These are phyloP conservation scores for Sorghum bicolor DNA, from an alignment of 176 grass and related monocot species.

Conservation along the genomic window Sorghum_bicolor_NCBIv3 NC_012870.2:7581001-7581500, in stretches of 20 bases:
- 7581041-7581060: not conserved
- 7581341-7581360: constrained; percentile 27
- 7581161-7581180: not conserved
- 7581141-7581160: not conserved
- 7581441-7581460: constrained; percentile 83
- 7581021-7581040: not conserved
- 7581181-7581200: not conserved
- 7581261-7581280: not conserved
- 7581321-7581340: not conserved
- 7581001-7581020: not conserved
- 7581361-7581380: constrained; percentile 77
- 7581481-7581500: not conserved
- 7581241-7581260: not conserved
- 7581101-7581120: not conserved
- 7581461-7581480: constrained; percentile 95
- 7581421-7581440: constrained; percentile 69
- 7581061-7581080: not conserved
- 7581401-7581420: constrained; percentile 70
- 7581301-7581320: not conserved
- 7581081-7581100: not conserved
- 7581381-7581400: constrained; percentile 91
- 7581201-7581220: constrained; percentile 12
- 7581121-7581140: not conserved
- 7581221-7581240: not conserved
- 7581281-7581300: not conserved